phyloP scores from a whole-genome alignment of 805 yeast species.

The Candida sakaeoensis region DNA sequence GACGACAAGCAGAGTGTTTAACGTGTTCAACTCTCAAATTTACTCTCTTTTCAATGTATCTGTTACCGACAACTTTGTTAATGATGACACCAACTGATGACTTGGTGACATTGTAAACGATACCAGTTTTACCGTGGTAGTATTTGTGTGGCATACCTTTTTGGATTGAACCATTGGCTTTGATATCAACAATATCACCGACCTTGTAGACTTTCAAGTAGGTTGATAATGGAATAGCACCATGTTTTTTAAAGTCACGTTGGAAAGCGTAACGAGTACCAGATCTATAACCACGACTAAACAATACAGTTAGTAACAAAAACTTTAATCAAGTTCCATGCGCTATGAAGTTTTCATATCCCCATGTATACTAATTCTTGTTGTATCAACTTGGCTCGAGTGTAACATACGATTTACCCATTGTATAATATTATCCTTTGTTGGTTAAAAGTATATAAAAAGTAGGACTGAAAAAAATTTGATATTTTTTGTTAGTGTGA shows the following conservation, averaged over 20 bases:
- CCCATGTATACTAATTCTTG: too few species aligned
- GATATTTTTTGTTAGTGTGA: slow-evolving; percentile 1
- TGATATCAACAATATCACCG: slow-evolving; percentile 99
- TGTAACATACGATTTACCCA: slow-evolving; percentile 30
- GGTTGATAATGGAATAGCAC: slow-evolving; percentile 89
- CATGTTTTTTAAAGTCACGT: slow-evolving; percentile 99
- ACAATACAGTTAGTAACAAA: slow-evolving; percentile 6
- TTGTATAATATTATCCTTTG: slow-evolving; percentile 10
- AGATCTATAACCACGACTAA: slow-evolving; percentile 94
- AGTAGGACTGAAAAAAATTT: slow-evolving; percentile 7
- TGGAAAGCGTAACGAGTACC: slow-evolving; percentile 99
- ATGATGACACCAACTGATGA: slow-evolving; percentile 96
- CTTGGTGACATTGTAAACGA: slow-evolving; percentile 98
- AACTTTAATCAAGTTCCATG: too few species aligned
- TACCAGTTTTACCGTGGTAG: slow-evolving; percentile 99
- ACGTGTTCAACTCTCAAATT: slow-evolving; percentile 98
- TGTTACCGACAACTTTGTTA: slow-evolving; percentile 98
- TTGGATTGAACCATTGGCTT: slow-evolving; percentile 98
- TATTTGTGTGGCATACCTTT: slow-evolving; percentile 99
- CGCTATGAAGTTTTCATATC: too few species aligned
- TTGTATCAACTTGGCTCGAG: too few species aligned
- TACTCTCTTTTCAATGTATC: slow-evolving; percentile 98
- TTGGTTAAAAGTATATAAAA: slow-evolving; percentile 7
- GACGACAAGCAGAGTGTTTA: slow-evolving; percentile 99
- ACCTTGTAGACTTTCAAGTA: slow-evolving; percentile 98